phyloP scores from a whole-genome alignment of 345 rosid genomes.

The Heritiera littoralis region DNA sequence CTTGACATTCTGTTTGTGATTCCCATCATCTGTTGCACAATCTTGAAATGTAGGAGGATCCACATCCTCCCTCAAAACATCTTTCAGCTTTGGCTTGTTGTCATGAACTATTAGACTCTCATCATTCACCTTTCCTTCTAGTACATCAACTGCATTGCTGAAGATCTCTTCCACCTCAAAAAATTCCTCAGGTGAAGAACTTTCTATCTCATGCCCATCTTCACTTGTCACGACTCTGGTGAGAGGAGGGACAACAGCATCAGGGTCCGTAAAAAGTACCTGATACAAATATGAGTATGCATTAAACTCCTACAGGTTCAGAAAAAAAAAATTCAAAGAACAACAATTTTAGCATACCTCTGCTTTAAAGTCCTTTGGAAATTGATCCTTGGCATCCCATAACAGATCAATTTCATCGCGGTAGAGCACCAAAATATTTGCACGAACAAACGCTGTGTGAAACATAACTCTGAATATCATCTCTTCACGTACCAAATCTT shows the following conservation, averaged over 20 bases:
- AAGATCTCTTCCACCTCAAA: conserved; percentile 98
- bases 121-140: conserved; percentile 54
- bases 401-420: conserved; percentile 80
- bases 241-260: conserved; percentile 60
- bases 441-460: conserved; percentile 89
- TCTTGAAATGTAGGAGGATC: conserved; percentile 70
- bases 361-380: conserved; percentile 81
- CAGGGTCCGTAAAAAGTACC: conserved; percentile 85
- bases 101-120: conserved; percentile 39
- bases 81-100: conserved; percentile 43
- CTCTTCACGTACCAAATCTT: conserved; percentile 68
- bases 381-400: conserved; percentile 86
- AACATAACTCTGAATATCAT: conserved; percentile 87
- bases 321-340: conserved; percentile 25
- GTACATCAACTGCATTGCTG: conserved; percentile 63
- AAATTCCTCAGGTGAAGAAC: conserved; percentile 92
- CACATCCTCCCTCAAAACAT: conserved; percentile 65
- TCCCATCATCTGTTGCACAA: conserved; percentile 72
- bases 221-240: conserved; percentile 47
- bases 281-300: conserved; percentile 70
- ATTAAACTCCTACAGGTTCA: conserved; percentile 65
- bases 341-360: conserved; percentile 66
- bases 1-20: conserved; percentile 48
- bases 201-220: conserved; percentile 62
- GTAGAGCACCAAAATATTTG: conserved; percentile 63